These are phyloP conservation scores for Nadsonia starkeyi-henricii DNA, from an alignment of 1,139 yeast species.

Conservation along the genomic window DNA sequence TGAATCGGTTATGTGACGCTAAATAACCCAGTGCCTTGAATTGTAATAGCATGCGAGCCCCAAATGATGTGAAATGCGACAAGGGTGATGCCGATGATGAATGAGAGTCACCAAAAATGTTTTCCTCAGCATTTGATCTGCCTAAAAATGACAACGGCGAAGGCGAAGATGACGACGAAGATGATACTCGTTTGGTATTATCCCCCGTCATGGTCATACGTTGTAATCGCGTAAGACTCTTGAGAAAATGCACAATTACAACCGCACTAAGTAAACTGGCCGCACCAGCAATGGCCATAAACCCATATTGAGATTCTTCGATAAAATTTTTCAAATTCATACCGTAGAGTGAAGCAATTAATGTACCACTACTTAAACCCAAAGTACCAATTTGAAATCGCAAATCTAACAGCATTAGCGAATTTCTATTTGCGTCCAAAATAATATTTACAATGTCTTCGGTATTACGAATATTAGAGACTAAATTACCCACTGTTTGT, in stretches of 20 bases:
- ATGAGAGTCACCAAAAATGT: slow-evolving; percentile 2
- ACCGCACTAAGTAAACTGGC: slow-evolving; percentile 29
- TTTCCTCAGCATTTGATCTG: background rate
- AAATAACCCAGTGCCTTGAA: no score
- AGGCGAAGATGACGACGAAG: no score
- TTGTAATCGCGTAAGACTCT: slow-evolving; percentile 42
- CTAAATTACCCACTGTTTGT: slow-evolving; percentile 76
- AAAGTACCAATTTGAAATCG: slow-evolving; percentile 81
- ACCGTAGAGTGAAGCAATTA: slow-evolving; percentile 81
- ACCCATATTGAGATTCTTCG: slow-evolving; percentile 64
- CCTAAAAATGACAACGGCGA: background rate
- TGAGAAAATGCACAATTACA: slow-evolving; percentile 26
- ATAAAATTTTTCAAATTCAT: slow-evolving; percentile 89
- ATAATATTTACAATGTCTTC: slow-evolving; percentile 95
- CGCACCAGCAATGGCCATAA: slow-evolving; percentile 43
- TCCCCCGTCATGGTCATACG: slow-evolving; percentile 49
- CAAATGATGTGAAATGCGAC: slow-evolving; percentile 1
- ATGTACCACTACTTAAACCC: slow-evolving; percentile 74
- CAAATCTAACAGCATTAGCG: slow-evolving; percentile 81
- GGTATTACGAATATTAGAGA: slow-evolving; percentile 78
- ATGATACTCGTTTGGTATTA: slow-evolving; percentile 1
- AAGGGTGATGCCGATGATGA: slow-evolving; percentile 4
- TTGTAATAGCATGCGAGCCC: no score
- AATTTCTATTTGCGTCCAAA: slow-evolving; percentile 86
- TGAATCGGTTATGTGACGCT: no score